Evolutionary conservation across 306 rosid species (phyloP), one percentile per base, ranked within the genome.

Genomic region (Acmispon strigosus): DNA sequence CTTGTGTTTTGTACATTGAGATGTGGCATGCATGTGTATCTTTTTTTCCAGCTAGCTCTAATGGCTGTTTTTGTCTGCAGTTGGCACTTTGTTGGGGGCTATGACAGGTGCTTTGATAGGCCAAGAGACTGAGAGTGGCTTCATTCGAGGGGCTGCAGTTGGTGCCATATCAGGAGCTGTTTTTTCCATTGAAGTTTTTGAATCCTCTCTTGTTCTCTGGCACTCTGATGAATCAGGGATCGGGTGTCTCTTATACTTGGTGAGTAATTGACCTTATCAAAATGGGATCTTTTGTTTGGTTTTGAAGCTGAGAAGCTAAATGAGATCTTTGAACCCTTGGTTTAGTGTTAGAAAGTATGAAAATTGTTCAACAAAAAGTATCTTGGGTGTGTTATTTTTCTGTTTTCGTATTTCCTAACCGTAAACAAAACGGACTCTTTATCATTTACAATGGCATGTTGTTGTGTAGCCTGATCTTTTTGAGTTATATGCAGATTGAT

Each of bases 101-200:
- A 73, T 95, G 90, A 91, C 99, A 1, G 99, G 99, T 41, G 97
- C 99, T 80, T 86, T 95, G 86, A 95, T 94, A 66, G 99, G 99
- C 39, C 99, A 94, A 87, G 99, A 94, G 49, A 94, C 99, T 1
- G 99, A 94, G 78, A 94, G 99, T 55, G 99, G 97, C 59, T 95
- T 95, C 81, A 93, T 95, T 54, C 76, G 97, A 82, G 99, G 99
- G 12, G 99, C 99, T 59, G 96, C 99, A 5, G 96, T 95, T 83
- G 99, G 97, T 47, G 99, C 99, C 60, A 95, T 95, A 19, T 91
- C 97, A 29, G 99, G 99, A 78, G 99, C 99, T 81, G 99, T 95
- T 80, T 94, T 94, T 81, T 94, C 99, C 27, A 94, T 94, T 66
- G 99, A 94, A 84, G 99, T 94, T 39, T 94, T 90, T 82, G 99